Evolutionary conservation across 306 rosid genomes (phyloP).

Genomic region (Acacia melanoxylon): DNA sequence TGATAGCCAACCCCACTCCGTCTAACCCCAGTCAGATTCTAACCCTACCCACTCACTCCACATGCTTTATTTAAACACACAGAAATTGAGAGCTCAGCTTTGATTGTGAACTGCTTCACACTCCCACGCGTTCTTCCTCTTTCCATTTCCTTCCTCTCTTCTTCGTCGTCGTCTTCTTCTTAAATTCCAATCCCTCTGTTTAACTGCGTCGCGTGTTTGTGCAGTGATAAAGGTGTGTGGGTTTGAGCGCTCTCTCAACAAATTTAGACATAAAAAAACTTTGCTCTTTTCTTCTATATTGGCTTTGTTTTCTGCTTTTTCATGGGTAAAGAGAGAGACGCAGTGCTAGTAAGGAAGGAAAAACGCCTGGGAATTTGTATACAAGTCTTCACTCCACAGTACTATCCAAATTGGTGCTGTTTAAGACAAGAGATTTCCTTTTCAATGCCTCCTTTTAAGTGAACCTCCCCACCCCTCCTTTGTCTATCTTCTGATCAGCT

Average conservation of each 20-base stretch:
- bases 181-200: not conserved
- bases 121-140: not conserved
- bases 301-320: slow-evolving; percentile 26
- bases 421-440: slow-evolving; percentile 38
- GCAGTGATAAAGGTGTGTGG: not conserved
- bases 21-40: slow-evolving; percentile 71
- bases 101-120: slow-evolving; percentile 56
- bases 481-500: slow-evolving; percentile 3
- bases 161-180: not conserved
- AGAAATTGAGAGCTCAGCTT: slow-evolving; percentile 33
- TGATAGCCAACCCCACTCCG: slow-evolving; percentile 31
- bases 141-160: not conserved
- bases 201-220: not conserved
- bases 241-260: not conserved
- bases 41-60: slow-evolving; percentile 35
- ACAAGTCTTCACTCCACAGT: slow-evolving; percentile 8
- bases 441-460: slow-evolving; percentile 47
- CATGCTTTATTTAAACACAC: slow-evolving; percentile 58
- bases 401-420: slow-evolving; percentile 47
- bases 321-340: slow-evolving; percentile 58
- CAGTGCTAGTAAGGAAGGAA: slow-evolving; percentile 33
- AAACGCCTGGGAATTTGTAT: slow-evolving; percentile 36
- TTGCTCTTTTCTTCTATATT: not conserved
- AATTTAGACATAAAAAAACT: not conserved
- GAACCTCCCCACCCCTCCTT: not conserved